Evolutionary conservation across 1,284 basidiomycete species (phyloP), one percentile per base, ranked within the genome.

Genomic region (Xerocomus cyaneibrunnescens): DNA sequence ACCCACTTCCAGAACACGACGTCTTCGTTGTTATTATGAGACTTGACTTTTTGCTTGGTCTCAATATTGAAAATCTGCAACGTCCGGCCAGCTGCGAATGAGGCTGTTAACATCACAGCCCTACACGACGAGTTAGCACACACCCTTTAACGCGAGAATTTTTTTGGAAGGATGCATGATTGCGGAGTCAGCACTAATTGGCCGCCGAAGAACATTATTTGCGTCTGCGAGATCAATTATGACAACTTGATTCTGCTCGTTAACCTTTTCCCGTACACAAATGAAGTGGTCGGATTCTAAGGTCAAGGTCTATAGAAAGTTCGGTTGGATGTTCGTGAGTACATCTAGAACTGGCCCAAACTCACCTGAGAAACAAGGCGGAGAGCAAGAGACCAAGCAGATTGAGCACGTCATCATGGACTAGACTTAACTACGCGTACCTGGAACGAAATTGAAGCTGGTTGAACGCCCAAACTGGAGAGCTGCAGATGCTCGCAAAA

Each of bases 1-100:
- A 98, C 86, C 97, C 97, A 99, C 70, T 96, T 98, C 97, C 97
- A 99, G 75, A 98, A 99, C 37, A 92, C 86, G 55, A 99, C 84
- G 65, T 99, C 97, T 70, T 98, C 94, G 69, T 87, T 89, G 78
- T 90, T 95, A 54, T 88, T 77, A 70, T 99, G 94, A 22, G 95
- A 94, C 70, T 98, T 98, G 71, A 99, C 91, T 76, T 99, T 99
- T 68, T 89, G 87, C 78, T 98, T 99, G 42, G 87, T 92, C 66
- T 92, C 95, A 60, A 99, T 94, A 74, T 99, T 98, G 80, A 99
- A 99, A 58, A 99, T 87, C 74, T 99, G 97, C 34, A 99, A 82
- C 64, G 96, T 98, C 48, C 93, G 87, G 58, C 84, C 89, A 62
- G 97, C 96, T 94, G 68, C 17, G 36, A 51, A 47, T 17, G 39